Evolutionary conservation across 2,329 filamentous ascomycete genomes (phyloP).

Genomic region (Fusarium sp.): DNA sequence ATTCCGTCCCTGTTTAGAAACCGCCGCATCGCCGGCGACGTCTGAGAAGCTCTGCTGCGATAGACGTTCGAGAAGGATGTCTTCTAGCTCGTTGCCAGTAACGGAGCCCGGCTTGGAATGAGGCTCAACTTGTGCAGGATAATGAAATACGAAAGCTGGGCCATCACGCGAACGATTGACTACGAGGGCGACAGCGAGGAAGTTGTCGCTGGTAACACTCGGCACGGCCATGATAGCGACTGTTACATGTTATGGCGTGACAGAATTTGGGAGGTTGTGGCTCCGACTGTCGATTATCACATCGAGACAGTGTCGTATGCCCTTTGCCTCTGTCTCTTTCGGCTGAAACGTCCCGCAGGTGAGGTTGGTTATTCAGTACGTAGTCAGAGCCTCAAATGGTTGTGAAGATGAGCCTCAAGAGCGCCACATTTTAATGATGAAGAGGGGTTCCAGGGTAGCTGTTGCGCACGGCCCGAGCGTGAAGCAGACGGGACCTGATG

Average conservation of each 20-base stretch:
- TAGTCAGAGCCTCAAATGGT: constrained; percentile 19
- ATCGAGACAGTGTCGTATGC: neutral
- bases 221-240: constrained; percentile 55
- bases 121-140: constrained; percentile 71
- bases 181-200: constrained; percentile 78
- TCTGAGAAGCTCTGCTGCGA: constrained; percentile 52
- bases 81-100: constrained; percentile 59
- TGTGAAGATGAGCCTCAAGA: constrained; percentile 36
- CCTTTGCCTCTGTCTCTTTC: neutral
- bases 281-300: constrained; percentile 2
- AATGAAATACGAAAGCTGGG: constrained; percentile 87
- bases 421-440: constrained; percentile 25
- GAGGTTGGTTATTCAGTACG: constrained; percentile 24
- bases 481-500: neutral
- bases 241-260: constrained; percentile 38
- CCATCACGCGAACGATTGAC: constrained; percentile 81
- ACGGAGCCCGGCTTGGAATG: constrained; percentile 51
- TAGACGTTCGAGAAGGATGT: constrained; percentile 61
- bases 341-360: neutral
- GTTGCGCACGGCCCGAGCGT: constrained; percentile 3
- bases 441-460: neutral
- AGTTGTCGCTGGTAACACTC: constrained; percentile 64
- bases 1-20: constrained; percentile 61
- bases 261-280: neutral
- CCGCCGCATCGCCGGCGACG: constrained; percentile 52